Base-by-base conservation (phyloP, 2,329 filamentous ascomycete species). In the Epichloe coenophiala region DNA sequence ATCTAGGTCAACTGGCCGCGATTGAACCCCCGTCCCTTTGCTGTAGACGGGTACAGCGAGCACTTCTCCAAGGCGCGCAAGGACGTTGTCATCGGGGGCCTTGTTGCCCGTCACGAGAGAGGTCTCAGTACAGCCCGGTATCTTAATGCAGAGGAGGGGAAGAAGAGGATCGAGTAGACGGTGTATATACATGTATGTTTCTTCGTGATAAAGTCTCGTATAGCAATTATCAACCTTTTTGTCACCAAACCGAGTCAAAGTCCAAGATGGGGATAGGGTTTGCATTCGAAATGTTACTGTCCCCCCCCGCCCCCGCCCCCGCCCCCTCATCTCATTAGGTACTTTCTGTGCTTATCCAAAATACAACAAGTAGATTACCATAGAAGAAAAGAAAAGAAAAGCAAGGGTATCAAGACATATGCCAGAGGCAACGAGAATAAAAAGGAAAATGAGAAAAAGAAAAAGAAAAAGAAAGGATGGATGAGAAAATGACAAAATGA, bases 1-100 rank as follows among this genome's bases (percentile, higher is more conserved):
- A 44, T 48, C 43, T 54, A 95, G 89, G 90, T 96, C 58, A 97
- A 96, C 70, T 98, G 94, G 93, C 93, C 93, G 9, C 96, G 95
- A 64, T 79, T 98, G 45, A 95, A 94, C 66, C 90, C 89, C 11
- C 83, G 88, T 15, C 81, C 87, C 2, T 94, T 86, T 68, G 90
- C 88, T 3, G 78, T 81, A 6, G 93, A 98, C 61, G 88, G 88
- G 39, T 95, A 90, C 67, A 83, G 88, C 60, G 89, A 96, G 59
- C 87, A 91, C 48, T 80, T 95, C 57, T 76, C 77, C 58, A 86
- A 88, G 63, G 89, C 90, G 12, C 77, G 83, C 56, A 89, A 93
- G 63, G 88, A 95, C 63, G 79, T 82, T 53, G 66, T 98, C 17
- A 76, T 97, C 45, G 93, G 93, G 3, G 71, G 78, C 13, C 78